Evolutionary conservation across 139 green algal genomes (phyloP), one percentile per base, ranked within the genome.

Genomic region (Micractinium conductrix): DNA sequence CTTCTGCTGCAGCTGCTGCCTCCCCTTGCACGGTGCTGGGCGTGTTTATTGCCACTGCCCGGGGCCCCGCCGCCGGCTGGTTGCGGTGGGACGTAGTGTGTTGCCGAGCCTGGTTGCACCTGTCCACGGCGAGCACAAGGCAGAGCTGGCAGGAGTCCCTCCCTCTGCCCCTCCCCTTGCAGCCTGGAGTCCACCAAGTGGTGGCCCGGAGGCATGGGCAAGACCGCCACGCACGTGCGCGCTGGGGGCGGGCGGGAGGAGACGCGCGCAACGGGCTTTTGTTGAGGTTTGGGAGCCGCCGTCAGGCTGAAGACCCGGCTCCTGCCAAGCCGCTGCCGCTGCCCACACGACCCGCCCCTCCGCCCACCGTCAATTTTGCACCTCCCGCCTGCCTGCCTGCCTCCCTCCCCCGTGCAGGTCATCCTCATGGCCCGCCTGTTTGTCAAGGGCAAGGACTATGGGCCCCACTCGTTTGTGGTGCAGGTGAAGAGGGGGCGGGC

Each of bases 381-480:
- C n/a, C n/a, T n/a, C n/a, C n/a, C n/a, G n/a, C n/a, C n/a, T n/a
- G n/a, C n/a, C n/a, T 19, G 2, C 37, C 22, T 35, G 24, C 6
- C 48, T 42, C 33, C 45, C 35, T 19, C 6, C 7, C 0, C 17
- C 44, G 10, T 12, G 48, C 76, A 82, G 76, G 76, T 82, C 0
- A 86, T 99, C 5, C 90, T 98, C 42, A 98, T 98, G 93, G 97
- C 96, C 4, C 90, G 97, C 9, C 91, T 99, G 24, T 93, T 98
- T 67, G 80, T 91, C 22, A 80, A 84, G 26, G 84, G 81, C 43
- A 89, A 87, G 75, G 96, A 98, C 87, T 88, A 95, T 80, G 96
- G 96, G 14, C 94, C 95, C 5, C 96, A 98, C 74, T 91, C 88
- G 21, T 98, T 98, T 90, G 91, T 98, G 17, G 87, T 96, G 33